A percentile compares a stretch with the other conserved stretches of the same genome.
Conservation (phyloP, 164 flowering plant species). For the Aristolochia fimbriata region DNA sequence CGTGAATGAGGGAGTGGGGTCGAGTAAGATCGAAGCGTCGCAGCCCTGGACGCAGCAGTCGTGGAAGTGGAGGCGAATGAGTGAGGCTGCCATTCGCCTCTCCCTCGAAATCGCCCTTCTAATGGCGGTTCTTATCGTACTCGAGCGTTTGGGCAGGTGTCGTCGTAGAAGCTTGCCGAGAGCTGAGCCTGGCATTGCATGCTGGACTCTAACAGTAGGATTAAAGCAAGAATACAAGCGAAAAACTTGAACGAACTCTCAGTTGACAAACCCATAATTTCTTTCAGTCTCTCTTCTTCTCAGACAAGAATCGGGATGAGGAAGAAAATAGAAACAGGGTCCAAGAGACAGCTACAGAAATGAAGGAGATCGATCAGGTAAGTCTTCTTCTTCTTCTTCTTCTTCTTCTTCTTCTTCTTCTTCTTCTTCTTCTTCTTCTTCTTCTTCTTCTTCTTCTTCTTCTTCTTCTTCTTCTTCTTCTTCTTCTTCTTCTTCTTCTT, state of each 20-base stretch:
- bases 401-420: too few relatives aligned
- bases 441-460: too few relatives aligned
- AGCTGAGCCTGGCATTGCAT: conserved; percentile 1
- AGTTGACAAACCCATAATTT: too few relatives aligned
- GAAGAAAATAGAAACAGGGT: too few relatives aligned
- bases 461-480: too few relatives aligned
- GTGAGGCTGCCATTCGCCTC: conserved; percentile 8
- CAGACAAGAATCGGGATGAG: not conserved
- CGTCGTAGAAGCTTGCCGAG: not conserved
- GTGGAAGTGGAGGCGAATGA: conserved; percentile 15
- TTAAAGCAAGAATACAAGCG: not conserved
- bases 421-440: too few relatives aligned
- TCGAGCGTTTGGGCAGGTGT: conserved; percentile 2
- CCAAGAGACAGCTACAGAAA: too few relatives aligned
- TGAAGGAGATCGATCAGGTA: too few relatives aligned
- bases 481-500: too few relatives aligned
- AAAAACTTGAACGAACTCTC: too few relatives aligned
- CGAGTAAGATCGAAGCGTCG: conserved; percentile 28
- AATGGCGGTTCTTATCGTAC: conserved; percentile 2
- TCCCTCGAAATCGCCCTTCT: conserved; percentile 1
- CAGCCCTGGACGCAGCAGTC: conserved; percentile 24
- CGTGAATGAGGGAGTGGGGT: conserved; percentile 17
- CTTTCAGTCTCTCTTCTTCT: not conserved
- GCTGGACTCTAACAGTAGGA: not conserved
- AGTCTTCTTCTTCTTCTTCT: too few relatives aligned